Evolutionary conservation across 192 early-diverging fungal species (phyloP), one percentile per base, ranked within the genome.

Genomic region (Obelidium mucronatum): DNA sequence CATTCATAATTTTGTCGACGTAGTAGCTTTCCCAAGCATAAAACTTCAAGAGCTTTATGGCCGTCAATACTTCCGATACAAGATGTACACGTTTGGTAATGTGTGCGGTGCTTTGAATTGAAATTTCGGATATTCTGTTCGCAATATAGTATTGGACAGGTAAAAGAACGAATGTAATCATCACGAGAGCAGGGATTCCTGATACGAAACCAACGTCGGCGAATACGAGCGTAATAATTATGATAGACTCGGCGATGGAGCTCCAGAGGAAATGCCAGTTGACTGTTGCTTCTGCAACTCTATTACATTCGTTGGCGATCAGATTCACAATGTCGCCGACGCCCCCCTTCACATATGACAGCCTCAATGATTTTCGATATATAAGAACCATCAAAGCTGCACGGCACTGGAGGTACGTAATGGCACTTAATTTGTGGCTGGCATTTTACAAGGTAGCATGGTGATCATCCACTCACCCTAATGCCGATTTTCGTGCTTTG

Each of bases 1-100:
- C 84, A 17, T 69, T 64, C 55, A 71, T 81, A 19, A 92, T 82
- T 40, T 88, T 85, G 26, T 84, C 81, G 60, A 79, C 75, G 66
- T 90, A 93, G 55, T 81, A 90, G 3, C 77, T 56, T 64, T 93
- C 92, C 92, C 92, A 93, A 4, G 92, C 89, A 65, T 93, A 92
- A 66, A 92, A 92, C 77, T 93, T 93, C 67, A 93, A 91, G n/a
- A 93, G 74, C 74, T 93, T 93, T 67, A 93, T 92, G 33, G 90
- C 88, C 1, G 92, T 93, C 33, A 93, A 65, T 26, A 92, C 81
- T 74, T 93, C 92, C 0, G 85, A 88, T 87, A 93, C 92, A 33
- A 93, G 79, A 69, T 90, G 88, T n/a, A 93, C 91, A 51, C 92
- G 87, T 34, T 88, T 83, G 6, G 87, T 90, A n/a, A 91, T 86